Evolutionary conservation across 805 yeast genomes (phyloP).

Genomic region (Blastobotrys terrestris): DNA sequence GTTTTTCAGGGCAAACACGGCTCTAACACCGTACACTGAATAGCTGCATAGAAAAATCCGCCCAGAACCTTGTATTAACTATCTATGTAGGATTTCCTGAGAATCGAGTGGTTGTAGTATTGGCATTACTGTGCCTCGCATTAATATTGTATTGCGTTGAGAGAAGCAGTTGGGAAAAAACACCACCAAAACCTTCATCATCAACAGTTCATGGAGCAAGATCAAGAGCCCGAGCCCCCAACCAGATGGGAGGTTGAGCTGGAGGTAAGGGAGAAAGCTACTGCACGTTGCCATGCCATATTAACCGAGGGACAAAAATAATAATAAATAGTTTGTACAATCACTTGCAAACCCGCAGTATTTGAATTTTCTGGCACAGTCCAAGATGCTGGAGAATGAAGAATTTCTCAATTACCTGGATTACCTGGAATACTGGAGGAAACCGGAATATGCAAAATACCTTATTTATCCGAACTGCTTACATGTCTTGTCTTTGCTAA

Average conservation of each 20-base stretch:
- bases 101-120: no score
- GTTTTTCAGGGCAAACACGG: no score
- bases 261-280: constrained; percentile 42
- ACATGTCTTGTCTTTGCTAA: constrained; percentile 61
- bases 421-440: constrained; percentile 81
- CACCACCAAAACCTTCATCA: background rate
- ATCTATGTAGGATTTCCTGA: no score
- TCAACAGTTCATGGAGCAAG: background rate
- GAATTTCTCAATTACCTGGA: constrained; percentile 68
- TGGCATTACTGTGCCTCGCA: no score
- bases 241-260: constrained; percentile 81
- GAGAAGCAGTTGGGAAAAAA: no score
- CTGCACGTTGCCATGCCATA: background rate
- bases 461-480: constrained; percentile 82
- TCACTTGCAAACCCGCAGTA: constrained; percentile 86
- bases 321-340: constrained; percentile 62
- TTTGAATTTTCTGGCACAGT: constrained; percentile 80
- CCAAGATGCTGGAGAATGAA: constrained; percentile 63
- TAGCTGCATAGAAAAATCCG: no score
- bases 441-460: constrained; percentile 62
- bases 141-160: no score
- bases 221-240: constrained; percentile 40
- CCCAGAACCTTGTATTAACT: no score
- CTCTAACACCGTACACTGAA: no score
- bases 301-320: background rate